phyloP scores from a whole-genome alignment of 148 eudicot genomes.

The Salicornia ramosissima region DNA sequence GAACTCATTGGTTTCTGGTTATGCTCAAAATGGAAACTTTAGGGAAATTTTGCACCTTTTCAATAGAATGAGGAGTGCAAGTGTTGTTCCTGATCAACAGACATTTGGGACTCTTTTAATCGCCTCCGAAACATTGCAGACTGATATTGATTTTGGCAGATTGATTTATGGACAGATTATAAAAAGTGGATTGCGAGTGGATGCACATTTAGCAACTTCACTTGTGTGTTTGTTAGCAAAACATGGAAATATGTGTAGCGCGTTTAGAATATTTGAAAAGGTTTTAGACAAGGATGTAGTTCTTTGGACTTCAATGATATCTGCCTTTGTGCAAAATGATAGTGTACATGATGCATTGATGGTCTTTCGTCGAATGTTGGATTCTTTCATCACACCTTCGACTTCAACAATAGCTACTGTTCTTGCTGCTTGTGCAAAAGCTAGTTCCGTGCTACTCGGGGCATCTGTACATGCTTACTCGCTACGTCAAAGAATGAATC shows the following conservation, averaged over 20 bases:
- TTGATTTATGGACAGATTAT: conserved; percentile 60
- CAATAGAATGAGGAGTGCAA: conserved; percentile 50
- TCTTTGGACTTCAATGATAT: conserved; percentile 75
- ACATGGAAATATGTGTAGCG: conserved; percentile 40
- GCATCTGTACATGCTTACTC: conserved; percentile 61
- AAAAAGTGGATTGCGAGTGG: conserved; percentile 42
- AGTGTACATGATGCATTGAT: conserved; percentile 44
- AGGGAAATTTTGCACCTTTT: conserved; percentile 35
- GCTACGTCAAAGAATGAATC: conserved; percentile 38
- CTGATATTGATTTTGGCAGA: conserved; percentile 40
- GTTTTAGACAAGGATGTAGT: conserved; percentile 56
- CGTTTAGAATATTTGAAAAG: conserved; percentile 47
- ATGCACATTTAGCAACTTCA: conserved; percentile 55
- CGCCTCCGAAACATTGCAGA: conserved; percentile 36
- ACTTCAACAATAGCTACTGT: conserved; percentile 56
- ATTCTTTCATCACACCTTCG: conserved; percentile 41
- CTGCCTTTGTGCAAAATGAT: conserved; percentile 84
- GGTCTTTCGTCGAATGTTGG: conserved; percentile 49
- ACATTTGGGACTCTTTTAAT: conserved; percentile 48
- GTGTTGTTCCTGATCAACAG: conserved; percentile 59
- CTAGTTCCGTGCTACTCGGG: conserved; percentile 46
- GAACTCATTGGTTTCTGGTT: conserved; percentile 72
- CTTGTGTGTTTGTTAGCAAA: conserved; percentile 56
- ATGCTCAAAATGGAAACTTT: conserved; percentile 43
- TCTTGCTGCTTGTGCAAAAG: conserved; percentile 70